Base-by-base conservation (phyloP, 139 green algal species). In the Pleodorina starrii region DNA sequence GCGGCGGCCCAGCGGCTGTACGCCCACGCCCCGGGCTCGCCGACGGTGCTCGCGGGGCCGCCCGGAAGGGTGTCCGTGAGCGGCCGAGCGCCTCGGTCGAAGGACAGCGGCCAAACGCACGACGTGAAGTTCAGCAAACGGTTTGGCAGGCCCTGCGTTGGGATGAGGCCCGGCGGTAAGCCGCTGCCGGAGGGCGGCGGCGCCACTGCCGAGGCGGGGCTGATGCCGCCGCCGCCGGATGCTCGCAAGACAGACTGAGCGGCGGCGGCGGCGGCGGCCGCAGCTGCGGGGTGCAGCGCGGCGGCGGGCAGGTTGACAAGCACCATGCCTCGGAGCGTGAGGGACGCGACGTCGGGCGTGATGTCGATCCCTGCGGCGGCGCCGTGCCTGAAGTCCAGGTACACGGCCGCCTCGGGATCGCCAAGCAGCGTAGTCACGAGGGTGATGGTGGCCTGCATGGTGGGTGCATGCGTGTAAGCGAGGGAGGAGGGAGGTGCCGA, bases 91-190 rank as follows among this genome's bases (percentile, higher is more conserved):
- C 5, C 73, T 6, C 73, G 73, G 10, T 81, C 25, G 25, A 81
- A 81, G 42, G 27, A 57, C 1, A 81, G 29, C 21, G 43, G 43
- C 73, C 73, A 81, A 5, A 57, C 21, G 43, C 73, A 81, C 4
- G 73, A 81, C 19, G 73, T 81, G 40, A 81, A 81, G 44, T 81
- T 81, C 19, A 19, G 12, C 21, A 81, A 19, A 42, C 73, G 42
- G 42, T 19, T 21, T 16, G 73, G 40, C 73, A 81, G 43, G 40
- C 73, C 73, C 40, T 81, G 73, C 27, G 73, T 81, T 16, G 71
- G 35, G 38, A 16, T 35, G 36, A 25, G 71, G 40, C 36, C 6
- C 0, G 2, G 36, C 7, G 54, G 54, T 32, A 66, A 66, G 2
- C 25, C n/a, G n/a, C n/a, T n/a, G n/a, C n/a, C n/a, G 25, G 54